Evolutionary conservation across 2,329 filamentous ascomycete species (phyloP), one percentile per base, ranked within the genome.

Genomic region (Plectosphaerella sp.): DNA sequence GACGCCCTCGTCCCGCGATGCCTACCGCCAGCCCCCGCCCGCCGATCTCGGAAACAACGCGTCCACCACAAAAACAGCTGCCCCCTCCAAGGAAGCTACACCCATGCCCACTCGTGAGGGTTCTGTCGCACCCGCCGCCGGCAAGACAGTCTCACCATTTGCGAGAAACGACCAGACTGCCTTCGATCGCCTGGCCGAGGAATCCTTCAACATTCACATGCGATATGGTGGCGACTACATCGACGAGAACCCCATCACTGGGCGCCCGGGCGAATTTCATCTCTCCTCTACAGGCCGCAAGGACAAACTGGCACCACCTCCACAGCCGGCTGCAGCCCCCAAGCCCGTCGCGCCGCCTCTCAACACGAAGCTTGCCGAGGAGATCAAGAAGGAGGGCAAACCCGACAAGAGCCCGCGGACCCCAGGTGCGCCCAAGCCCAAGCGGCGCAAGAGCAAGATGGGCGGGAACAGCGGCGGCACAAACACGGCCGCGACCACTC

Each of bases 191-290:
- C 65, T 80, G 3, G 73, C 82, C 2, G 80, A 85, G 58, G 80
- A 85, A 59, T 79, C 83, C 0, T 77, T 83, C 55, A 67, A 73
- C 58, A 72, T 82, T 41, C 80, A 84, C 58, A 72, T 82, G 66
- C 76, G 74, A 56, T 81, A 79, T 58, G 83, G 82, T 37, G 78
- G 81, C 47, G 83, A 87, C 57, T 87, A 83, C 62, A 80, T 87
- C 67, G 82, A 87, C 65, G 81, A 86, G 64, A 87, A 85, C 58
- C 82, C 83, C 42, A 86, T 87, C 59, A 86, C 82, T 1, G 84
- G 84, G 47, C 76, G 78, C 28, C 84, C 84, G 1, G 84, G 84
- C 48, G 81, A 84, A 50, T 87, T 87, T 65, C 82, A 86, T 58
- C 74, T 86, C 11, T 78, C 79, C 9, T 83, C 80, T 8, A 85